These are phyloP conservation scores for Calocybe indica DNA, from an alignment of 768 basidiomycete species.

Conservation along the genomic window DNA sequence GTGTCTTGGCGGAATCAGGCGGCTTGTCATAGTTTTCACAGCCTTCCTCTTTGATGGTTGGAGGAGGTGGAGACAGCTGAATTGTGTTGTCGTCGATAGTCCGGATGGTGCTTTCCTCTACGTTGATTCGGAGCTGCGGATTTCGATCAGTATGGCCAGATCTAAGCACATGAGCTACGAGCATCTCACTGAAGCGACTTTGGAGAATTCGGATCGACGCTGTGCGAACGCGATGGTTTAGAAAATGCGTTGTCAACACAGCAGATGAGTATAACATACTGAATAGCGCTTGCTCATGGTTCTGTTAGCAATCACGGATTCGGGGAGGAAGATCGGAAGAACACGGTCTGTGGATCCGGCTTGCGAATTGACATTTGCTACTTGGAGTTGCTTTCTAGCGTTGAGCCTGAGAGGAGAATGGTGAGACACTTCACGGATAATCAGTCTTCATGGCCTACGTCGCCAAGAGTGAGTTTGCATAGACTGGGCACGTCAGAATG, in stretches of 20 bases:
- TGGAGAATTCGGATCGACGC: too few relatives aligned
- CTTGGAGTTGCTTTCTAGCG: background rate
- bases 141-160: background rate
- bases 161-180: background rate
- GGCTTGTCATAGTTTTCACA: too few relatives aligned
- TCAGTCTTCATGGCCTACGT: slow-evolving; percentile 22
- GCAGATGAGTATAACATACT: background rate
- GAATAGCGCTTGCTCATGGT: background rate
- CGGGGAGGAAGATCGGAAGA: background rate
- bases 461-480: slow-evolving; percentile 46
- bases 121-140: background rate
- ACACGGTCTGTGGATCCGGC: background rate
- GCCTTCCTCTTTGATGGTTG: too few relatives aligned
- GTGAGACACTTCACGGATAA: background rate
- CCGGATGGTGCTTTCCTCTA: background rate
- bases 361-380: background rate
- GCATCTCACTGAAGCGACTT: too few relatives aligned
- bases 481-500: slow-evolving; percentile 22
- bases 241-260: background rate
- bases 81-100: slow-evolving; percentile 1
- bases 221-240: too few relatives aligned
- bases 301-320: background rate
- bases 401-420: background rate
- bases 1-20: too few relatives aligned
- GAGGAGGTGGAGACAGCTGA: too few relatives aligned